Base-by-base conservation (phyloP, 192 early-diverging fungal species). In the Coemansia aciculifera region DNA sequence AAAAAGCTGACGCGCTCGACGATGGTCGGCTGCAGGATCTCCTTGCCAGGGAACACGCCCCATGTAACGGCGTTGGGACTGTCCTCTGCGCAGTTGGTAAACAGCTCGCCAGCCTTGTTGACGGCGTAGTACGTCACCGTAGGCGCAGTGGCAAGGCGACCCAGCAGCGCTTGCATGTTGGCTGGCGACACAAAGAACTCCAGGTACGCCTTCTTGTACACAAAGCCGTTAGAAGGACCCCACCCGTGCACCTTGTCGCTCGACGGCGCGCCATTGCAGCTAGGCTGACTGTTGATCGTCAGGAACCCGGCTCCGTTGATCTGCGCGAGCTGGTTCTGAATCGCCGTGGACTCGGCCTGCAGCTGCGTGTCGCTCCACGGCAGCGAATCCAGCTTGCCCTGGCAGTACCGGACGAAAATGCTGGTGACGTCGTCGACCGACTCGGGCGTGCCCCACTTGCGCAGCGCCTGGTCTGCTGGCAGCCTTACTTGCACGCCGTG, bases 31-130 rank as follows among this genome's bases (percentile, higher is more conserved):
- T 98, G 96, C 49, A 97, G 83, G 61, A 98, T 93, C 80, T 98
- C 96, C 73, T 94, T 92, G 48, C 95, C 94, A 1, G 94, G 94
- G 90, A 98, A 98, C 34, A 98, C 95, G 48, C 96, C 96, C 96
- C 96, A 98, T 12, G 96, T 98, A 38, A 98, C 94, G 7, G 96
- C 96, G 72, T 96, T 99, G 27, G 96, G 92, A 13, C 87, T 86
- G 76, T 95, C 95, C 37, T 82, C 86, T 32, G 88, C 80, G 54
- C 90, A 92, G 82, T 99, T 99, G 40, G 96, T 96, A 54, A 84
- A 80, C 72, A 99, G 83, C 68, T 99, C 92, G 56, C 98, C 96
- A 62, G 87, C 29, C 74, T 91, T 88, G 84, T 93, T 95, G 60
- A 98, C 92, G 7, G 94, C 95, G 72, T 91, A 91, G 80, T 93